These are phyloP conservation scores for Yamadazyma nakazawae DNA, from an alignment of 805 yeast genomes.

Conservation along the genomic window DNA sequence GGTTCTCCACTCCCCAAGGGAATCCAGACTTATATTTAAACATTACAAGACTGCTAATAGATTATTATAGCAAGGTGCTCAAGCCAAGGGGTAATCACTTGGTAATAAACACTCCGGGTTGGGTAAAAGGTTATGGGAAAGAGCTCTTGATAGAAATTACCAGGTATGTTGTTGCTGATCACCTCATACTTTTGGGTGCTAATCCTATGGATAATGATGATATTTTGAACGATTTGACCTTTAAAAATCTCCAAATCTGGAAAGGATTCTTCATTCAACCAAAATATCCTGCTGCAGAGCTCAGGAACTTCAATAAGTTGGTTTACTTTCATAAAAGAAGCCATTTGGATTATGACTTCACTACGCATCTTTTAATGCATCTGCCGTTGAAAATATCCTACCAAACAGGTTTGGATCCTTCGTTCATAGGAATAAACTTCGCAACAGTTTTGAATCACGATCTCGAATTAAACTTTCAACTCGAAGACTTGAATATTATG, in stretches of 20 bases:
- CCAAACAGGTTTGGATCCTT: conserved; percentile 12
- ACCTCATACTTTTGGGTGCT: conserved; percentile 48
- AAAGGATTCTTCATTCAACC: conserved; percentile 32
- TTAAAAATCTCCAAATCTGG: conserved; percentile 23
- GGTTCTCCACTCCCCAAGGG: conserved; percentile 66
- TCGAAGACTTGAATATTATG: conserved; percentile 24
- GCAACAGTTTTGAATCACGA: conserved; percentile 25
- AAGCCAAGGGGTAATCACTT: conserved; percentile 34
- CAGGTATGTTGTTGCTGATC: conserved; percentile 47
- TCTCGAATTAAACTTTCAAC: conserved; percentile 15
- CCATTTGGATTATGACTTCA: conserved; percentile 19
- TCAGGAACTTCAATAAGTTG: conserved; percentile 49
- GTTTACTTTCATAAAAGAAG: conserved; percentile 49
- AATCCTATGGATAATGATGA: conserved; percentile 30
- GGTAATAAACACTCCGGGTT: conserved; percentile 80
- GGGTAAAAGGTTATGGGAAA: conserved; percentile 86
- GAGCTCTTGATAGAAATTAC: conserved; percentile 55
- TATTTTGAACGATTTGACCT: conserved; percentile 24
- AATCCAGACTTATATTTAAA: conserved; percentile 55
- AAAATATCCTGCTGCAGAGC: conserved; percentile 48
- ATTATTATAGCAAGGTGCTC: conserved; percentile 19
- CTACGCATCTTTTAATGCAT: conserved; percentile 18
- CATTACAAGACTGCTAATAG: conserved; percentile 40
- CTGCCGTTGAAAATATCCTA: conserved; percentile 30
- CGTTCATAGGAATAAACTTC: conserved; percentile 23